phyloP scores from a whole-genome alignment of 345 rosid species.

The Xanthoceras sorbifolium region DNA sequence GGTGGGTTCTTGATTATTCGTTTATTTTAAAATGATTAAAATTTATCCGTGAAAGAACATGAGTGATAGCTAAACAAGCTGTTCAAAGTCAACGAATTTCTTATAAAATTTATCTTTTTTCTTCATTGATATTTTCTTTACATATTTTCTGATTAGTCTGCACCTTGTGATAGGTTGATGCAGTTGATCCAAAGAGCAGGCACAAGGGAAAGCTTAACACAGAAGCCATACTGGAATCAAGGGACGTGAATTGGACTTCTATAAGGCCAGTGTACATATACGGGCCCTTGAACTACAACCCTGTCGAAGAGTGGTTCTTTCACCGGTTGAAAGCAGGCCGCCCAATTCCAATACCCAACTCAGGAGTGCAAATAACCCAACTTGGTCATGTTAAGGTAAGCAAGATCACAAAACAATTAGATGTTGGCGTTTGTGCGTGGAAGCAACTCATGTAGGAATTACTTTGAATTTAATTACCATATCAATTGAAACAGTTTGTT shows the following conservation, averaged over 20 bases:
- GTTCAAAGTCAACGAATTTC: not conserved
- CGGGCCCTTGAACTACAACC: constrained; percentile 96
- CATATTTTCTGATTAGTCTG: constrained; percentile 10
- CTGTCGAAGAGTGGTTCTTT: constrained; percentile 98
- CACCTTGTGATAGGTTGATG: constrained; percentile 53
- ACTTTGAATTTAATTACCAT: too few species aligned
- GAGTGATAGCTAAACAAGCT: not conserved
- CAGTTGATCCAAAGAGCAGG: constrained; percentile 97
- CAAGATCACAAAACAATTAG: constrained; percentile 14
- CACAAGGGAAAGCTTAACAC: constrained; percentile 97
- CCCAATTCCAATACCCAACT: constrained; percentile 88
- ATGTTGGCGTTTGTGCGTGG: not conserved
- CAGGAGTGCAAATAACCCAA: constrained; percentile 79
- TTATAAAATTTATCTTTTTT: not conserved
- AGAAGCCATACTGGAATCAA: constrained; percentile 64
- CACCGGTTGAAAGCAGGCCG: constrained; percentile 94
- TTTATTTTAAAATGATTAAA: not conserved
- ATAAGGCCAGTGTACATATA: constrained; percentile 92
- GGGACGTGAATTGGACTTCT: constrained; percentile 90
- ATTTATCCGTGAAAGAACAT: not conserved
- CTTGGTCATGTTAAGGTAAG: constrained; percentile 96
- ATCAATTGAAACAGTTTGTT: too few species aligned
- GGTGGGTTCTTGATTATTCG: constrained; percentile 40
- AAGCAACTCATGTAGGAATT: constrained; percentile 5
- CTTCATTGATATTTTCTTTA: not conserved